A percentile compares a stretch with the other conserved stretches of the same genome.
Evolutionary conservation across 306 rosid genomes (phyloP).

Genomic region (Trifolium dubium): DNA sequence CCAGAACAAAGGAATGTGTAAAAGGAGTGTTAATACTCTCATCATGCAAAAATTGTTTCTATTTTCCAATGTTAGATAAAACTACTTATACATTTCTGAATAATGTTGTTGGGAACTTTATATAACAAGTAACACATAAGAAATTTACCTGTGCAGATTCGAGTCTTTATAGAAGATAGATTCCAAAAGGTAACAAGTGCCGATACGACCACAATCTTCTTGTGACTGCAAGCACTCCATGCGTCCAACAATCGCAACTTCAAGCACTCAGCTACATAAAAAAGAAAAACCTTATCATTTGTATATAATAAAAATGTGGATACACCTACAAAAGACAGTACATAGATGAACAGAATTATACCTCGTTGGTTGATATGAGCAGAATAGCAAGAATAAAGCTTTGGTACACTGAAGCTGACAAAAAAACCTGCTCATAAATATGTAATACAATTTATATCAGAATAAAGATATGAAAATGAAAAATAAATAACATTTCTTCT

Average conservation of each 20-base stretch:
- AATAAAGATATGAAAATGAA: background rate
- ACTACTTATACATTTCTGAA: conserved; percentile 4
- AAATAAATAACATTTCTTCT: background rate
- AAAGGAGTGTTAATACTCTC: conserved; percentile 3
- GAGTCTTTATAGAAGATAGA: conserved; percentile 67
- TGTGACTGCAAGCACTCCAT: conserved; percentile 81
- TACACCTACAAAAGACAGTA: conserved; percentile 4
- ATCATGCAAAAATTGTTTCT: conserved; percentile 5
- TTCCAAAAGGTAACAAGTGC: conserved; percentile 81
- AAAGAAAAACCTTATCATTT: conserved; percentile 27
- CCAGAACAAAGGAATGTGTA: too few species aligned
- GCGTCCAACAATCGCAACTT: conserved; percentile 65
- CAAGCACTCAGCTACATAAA: conserved; percentile 55
- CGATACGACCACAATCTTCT: conserved; percentile 68
- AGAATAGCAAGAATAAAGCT: conserved; percentile 70
- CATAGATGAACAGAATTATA: conserved; percentile 32
- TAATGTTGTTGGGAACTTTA: background rate
- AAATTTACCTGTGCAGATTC: conserved; percentile 74
- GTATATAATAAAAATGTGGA: conserved; percentile 16
- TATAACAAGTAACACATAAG: background rate
- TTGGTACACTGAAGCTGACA: conserved; percentile 76
- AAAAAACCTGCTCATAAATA: conserved; percentile 66
- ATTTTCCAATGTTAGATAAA: conserved; percentile 14
- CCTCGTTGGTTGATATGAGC: conserved; percentile 71
- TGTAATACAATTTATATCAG: background rate